Base-by-base conservation (phyloP, 2,329 filamentous ascomycete genomes). In the Pseudogymnoascus sp. region DNA sequence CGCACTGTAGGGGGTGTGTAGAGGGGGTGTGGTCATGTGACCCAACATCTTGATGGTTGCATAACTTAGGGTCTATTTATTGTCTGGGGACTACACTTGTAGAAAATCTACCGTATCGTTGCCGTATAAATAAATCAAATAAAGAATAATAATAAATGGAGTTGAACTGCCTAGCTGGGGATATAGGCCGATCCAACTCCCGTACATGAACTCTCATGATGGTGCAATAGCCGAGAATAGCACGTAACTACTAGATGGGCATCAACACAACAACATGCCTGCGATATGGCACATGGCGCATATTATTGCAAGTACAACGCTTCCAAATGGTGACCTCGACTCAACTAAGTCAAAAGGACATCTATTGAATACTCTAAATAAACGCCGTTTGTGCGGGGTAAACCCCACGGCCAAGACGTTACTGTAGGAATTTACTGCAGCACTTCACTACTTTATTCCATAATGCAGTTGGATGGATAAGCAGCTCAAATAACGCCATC, bases 161-260 rank as follows among this genome's bases (percentile, higher is more conserved):
- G 16, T 33, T 56, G 50, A 10, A 56, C 11, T 56, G 5, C 28
- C 28, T 33, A 56, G 28, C 33, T 12, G 16, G 28, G 50, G 50
- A 35, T 33, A 33, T 56, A 35, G 16, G 28, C 50, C 28, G 16
- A 21, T 7, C 33, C 11, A 21, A 56, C 50, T n/a, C 4, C 28
- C 50, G n/a, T 21, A 14, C 50, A 56, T 56, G 50, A 56, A 56
- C 50, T 56, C 28, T 56, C 50, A 56, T 56, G 50, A 56, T 56
- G 50, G 50, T 56, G 50, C 50, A 18, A 56, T 56, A 14, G 50
- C 28, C 50, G 50, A 56, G 50, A 56, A 56, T 56, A 56, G 50
- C 50, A 56, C 50, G 50, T 56, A 56, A 56, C 50, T 56, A 33
- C 8, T 4, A 56, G 50, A 16, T 8, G 50, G 50, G 50, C 33